phyloP scores from a whole-genome alignment of 2,329 filamentous ascomycete genomes.

The Paracorniculantispora psalliotae region DNA sequence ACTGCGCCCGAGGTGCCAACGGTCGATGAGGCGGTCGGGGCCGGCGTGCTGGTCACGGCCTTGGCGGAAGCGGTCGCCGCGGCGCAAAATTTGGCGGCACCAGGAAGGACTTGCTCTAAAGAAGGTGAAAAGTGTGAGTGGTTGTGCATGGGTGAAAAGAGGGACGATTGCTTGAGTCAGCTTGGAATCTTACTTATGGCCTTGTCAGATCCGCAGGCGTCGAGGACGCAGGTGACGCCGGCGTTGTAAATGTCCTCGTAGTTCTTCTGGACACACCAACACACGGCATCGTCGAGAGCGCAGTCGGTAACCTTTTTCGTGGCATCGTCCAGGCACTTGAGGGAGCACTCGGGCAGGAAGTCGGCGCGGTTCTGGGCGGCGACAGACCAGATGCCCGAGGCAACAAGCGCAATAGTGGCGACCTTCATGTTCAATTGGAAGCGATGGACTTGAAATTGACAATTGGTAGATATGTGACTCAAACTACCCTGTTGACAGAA shows the following conservation, averaged over 20 bases:
- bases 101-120: slow-evolving; percentile 17
- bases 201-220: slow-evolving; percentile 22
- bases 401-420: slow-evolving; percentile 18
- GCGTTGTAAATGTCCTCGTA: slow-evolving; percentile 24
- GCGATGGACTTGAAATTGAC: background rate
- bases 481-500: background rate
- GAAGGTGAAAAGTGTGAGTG: background rate
- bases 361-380: slow-evolving; percentile 18
- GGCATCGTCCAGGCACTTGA: slow-evolving; percentile 24
- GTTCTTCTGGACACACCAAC: slow-evolving; percentile 24
- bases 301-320: slow-evolving; percentile 22
- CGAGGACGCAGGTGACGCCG: slow-evolving; percentile 24
- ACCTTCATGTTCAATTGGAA: slow-evolving; percentile 18
- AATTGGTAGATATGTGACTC: background rate
- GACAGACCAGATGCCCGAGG: slow-evolving; percentile 18
- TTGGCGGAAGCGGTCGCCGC: slow-evolving; percentile 13
- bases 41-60: background rate
- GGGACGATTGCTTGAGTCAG: background rate
- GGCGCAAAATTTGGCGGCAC: slow-evolving; percentile 16
- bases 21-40: slow-evolving; percentile 10
- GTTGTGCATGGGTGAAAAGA: background rate
- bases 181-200: slow-evolving; percentile 23
- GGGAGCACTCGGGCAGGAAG: slow-evolving; percentile 25
- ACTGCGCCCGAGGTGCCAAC: background rate
- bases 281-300: slow-evolving; percentile 20